Evolutionary conservation across 192 early-diverging fungal genomes (phyloP), one percentile per base, ranked within the genome.

Genomic region (Phycomyces nitens): DNA sequence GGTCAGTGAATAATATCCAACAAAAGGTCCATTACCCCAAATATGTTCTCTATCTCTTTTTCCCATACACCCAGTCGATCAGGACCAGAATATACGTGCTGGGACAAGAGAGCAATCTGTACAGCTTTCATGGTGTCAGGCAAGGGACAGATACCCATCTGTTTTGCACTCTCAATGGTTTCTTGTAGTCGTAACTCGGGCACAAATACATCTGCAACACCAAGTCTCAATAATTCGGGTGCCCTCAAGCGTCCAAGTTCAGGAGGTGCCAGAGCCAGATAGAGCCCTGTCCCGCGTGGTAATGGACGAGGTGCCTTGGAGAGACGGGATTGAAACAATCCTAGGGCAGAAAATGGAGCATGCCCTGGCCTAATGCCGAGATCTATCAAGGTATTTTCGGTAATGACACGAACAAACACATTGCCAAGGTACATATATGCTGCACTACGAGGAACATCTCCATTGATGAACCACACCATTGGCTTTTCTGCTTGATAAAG

Each of bases 41-140:
- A 80, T 20, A 73, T 66, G 40, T 73, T 58, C 27, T 79, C 40
- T 42, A 82, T 79, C 43, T 79, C 70, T 7, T 70, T 60, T 44
- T 70, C 56, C 80, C 80, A 82, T 0, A 77, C 76, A 47, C 64
- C 62, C 58, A 82, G 69, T 55, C 79, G 77, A 34, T 75, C 73
- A 1, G 80, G 80, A 15, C 80, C 80, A 42, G 80, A 66, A 60
- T 82, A 82, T 6, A 70, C 67, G 16, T 75, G 58, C 22, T 79
- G 62, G 8, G 74, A 68, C 21, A 75, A 67, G 9, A 82, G 55
- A 0, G 72, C 67, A 51, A 82, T 57, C 26, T 76, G 73, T 29
- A 82, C 53, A 23, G 80, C 75, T 44, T 70, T 58, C 0, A 40
- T 47, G 0, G 80, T 82, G 50, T 74, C 66, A 0, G 80, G 80